phyloP scores from a whole-genome alignment of 2,329 filamentous ascomycete species.

The Zasmidium angulare region DNA sequence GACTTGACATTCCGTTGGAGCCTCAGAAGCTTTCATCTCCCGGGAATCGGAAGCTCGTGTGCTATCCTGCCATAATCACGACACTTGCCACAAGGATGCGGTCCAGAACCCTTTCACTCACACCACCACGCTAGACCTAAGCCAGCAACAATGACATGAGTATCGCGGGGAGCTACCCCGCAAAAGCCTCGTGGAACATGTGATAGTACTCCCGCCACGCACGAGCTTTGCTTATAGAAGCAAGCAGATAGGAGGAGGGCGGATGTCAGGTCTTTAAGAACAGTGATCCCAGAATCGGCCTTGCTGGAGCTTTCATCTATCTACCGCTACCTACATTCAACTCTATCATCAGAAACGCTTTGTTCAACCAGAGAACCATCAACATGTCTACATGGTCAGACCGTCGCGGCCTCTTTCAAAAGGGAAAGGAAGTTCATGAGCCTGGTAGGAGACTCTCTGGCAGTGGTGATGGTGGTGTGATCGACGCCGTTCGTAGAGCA shows the following conservation, averaged over 20 bases:
- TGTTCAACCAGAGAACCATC: not conserved
- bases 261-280: not conserved
- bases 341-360: not conserved
- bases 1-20: too few species aligned
- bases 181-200: not conserved
- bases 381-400: conserved; percentile 29
- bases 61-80: not conserved
- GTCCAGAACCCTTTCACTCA: not conserved
- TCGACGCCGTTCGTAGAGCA: conserved; percentile 30
- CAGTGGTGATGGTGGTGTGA: conserved; percentile 17
- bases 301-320: too few species aligned
- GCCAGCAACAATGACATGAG: not conserved
- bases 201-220: not conserved
- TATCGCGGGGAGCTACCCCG: not conserved
- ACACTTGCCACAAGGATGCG: not conserved
- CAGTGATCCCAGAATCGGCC: too few species aligned
- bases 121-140: not conserved
- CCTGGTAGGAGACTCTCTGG: conserved; percentile 19
- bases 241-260: not conserved
- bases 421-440: conserved; percentile 35
- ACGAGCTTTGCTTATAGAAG: conserved; percentile 1
- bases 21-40: too few species aligned
- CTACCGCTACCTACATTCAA: not conserved
- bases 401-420: conserved; percentile 35
- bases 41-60: not conserved